phyloP scores from a whole-genome alignment of 106 monocot genomes.

The Allium sativum region DNA sequence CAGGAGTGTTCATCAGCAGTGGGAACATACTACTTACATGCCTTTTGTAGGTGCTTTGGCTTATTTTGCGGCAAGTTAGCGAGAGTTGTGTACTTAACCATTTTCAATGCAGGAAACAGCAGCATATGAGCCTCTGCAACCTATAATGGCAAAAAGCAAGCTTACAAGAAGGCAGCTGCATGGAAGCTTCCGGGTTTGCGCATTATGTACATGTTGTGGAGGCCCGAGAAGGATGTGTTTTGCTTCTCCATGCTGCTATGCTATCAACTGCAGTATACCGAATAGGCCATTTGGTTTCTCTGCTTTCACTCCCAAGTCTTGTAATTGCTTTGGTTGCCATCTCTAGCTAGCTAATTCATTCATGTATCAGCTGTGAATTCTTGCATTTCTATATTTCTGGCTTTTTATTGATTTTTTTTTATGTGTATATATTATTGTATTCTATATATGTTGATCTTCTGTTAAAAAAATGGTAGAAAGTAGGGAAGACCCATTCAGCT shows the following conservation, averaged over 20 bases:
- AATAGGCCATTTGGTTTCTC: constrained; percentile 91
- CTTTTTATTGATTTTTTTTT: neutral
- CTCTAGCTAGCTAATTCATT: neutral
- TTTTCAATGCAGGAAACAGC: neutral
- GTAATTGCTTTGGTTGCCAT: constrained; percentile 83
- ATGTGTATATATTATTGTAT: neutral
- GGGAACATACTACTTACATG: constrained; percentile 29
- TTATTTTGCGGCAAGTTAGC: constrained; percentile 26
- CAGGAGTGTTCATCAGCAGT: constrained; percentile 58
- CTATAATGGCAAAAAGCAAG: constrained; percentile 4
- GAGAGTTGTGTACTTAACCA: neutral
- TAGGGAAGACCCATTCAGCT: too few relatives aligned
- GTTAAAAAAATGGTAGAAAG: too few relatives aligned
- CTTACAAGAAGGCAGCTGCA: constrained; percentile 26
- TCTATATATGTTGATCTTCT: neutral
- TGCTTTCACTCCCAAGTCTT: constrained; percentile 81
- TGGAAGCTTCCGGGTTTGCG: constrained; percentile 76
- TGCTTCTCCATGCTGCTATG: constrained; percentile 92
- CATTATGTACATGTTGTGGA: constrained; percentile 93
- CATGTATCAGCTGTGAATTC: neutral
- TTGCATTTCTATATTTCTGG: neutral
- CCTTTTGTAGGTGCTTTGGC: constrained; percentile 68
- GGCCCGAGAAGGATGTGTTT: constrained; percentile 65
- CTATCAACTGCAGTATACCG: constrained; percentile 97
- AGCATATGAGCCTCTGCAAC: neutral